A percentile compares a stretch with the other conserved stretches of the same genome.
phyloP scores from a whole-genome alignment of 1,284 basidiomycete genomes.

The Ustilago tritici region DNA sequence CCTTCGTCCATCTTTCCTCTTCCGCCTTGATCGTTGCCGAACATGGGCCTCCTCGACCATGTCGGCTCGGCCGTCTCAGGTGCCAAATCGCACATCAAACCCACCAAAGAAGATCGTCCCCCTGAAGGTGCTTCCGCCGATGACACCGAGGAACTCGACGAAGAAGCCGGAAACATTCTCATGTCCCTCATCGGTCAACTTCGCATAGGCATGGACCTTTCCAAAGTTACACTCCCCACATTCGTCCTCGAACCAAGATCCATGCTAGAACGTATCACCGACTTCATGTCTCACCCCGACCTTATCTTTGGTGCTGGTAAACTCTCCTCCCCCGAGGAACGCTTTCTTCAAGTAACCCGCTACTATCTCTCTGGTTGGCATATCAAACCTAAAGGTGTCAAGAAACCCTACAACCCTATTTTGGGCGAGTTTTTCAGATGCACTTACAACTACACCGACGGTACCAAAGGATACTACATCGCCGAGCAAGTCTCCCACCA shows the following conservation, averaged over 20 bases:
- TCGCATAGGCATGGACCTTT: slow-evolving; percentile 92
- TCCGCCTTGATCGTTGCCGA: not conserved
- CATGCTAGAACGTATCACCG: slow-evolving; percentile 72
- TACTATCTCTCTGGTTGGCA: slow-evolving; percentile 99
- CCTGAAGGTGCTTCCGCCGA: slow-evolving; percentile 68
- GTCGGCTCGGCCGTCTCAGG: slow-evolving; percentile 62
- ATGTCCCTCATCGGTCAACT: slow-evolving; percentile 82
- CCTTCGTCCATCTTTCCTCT: not conserved
- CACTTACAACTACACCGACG: slow-evolving; percentile 90
- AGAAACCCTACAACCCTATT: slow-evolving; percentile 99
- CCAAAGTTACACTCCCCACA: slow-evolving; percentile 79
- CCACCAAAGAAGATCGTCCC: slow-evolving; percentile 61
- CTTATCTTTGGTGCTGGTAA: slow-evolving; percentile 90
- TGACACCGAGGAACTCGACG: slow-evolving; percentile 70
- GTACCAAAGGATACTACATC: slow-evolving; percentile 93
- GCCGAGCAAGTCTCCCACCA: slow-evolving; percentile 93
- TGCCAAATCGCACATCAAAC: slow-evolving; percentile 54
- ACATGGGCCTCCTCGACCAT: slow-evolving; percentile 65
- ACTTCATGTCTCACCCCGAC: slow-evolving; percentile 99
- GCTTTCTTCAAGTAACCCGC: slow-evolving; percentile 89
- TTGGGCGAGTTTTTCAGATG: slow-evolving; percentile 98
- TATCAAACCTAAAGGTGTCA: slow-evolving; percentile 98
- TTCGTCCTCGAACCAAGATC: slow-evolving; percentile 69
- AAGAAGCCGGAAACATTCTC: slow-evolving; percentile 71
- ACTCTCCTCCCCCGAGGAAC: slow-evolving; percentile 83